A percentile compares a stretch with the other conserved stretches of the same genome.
These are phyloP conservation scores for Diplodia sapinea DNA, from an alignment of 2,329 filamentous ascomycete genomes.

Conservation along the genomic window DNA sequence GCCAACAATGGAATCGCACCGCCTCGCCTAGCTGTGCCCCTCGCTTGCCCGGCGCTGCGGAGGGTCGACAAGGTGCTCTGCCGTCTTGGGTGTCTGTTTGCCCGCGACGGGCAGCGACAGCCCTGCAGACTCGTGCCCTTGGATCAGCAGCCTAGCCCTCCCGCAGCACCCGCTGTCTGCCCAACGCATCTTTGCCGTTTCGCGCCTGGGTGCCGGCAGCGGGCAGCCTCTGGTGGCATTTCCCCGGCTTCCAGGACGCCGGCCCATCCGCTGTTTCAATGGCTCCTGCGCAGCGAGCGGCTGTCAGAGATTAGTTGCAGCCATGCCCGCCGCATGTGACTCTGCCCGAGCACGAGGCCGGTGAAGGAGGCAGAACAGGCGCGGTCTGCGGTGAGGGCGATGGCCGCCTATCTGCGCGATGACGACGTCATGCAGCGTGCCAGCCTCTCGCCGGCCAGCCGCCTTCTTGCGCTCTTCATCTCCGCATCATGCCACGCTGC, in stretches of 20 bases:
- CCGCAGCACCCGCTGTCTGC: conserved; percentile 19
- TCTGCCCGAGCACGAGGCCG: conserved; percentile 2
- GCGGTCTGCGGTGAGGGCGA: conserved; percentile 15
- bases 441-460: background rate
- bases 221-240: background rate
- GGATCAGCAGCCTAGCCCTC: conserved; percentile 21
- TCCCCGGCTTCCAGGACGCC: background rate
- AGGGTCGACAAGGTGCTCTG: background rate
- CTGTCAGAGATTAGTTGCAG: conserved; percentile 12
- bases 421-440: conserved; percentile 11
- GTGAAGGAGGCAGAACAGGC: conserved; percentile 7
- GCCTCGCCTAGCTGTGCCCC: too few species aligned
- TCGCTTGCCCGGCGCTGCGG: background rate
- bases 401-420: conserved; percentile 15
- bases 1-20: background rate
- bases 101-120: conserved; percentile 10
- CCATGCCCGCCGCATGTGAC: conserved; percentile 10
- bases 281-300: conserved; percentile 2
- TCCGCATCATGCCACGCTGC: conserved; percentile 26
- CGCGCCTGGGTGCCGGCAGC: conserved; percentile 6
- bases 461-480: conserved; percentile 3
- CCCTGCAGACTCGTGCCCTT: conserved; percentile 13
- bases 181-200: conserved; percentile 20
- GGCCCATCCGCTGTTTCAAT: conserved; percentile 8
- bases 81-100: conserved; percentile 13